phyloP scores from a whole-genome alignment of 2,329 filamentous ascomycete genomes.

The Fusarium chaquense region DNA sequence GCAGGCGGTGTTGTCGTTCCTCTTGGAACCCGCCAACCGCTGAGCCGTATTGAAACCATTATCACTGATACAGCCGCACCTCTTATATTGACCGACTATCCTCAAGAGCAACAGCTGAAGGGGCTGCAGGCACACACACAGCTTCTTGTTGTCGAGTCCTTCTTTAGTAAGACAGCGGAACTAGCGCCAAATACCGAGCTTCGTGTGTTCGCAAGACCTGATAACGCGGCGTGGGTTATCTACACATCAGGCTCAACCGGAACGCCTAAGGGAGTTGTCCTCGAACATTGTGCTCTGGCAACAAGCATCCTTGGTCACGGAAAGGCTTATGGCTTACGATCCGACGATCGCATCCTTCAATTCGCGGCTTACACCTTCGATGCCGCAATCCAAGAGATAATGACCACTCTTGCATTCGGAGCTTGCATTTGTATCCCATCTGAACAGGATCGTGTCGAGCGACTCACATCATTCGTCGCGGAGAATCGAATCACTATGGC shows the following conservation, averaged over 20 bases:
- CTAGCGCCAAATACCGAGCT: background rate
- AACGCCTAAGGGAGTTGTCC: background rate
- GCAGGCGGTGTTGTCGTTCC: conserved; percentile 6
- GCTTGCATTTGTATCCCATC: conserved; percentile 5
- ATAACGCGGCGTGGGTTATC: conserved; percentile 3
- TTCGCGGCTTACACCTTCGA: conserved; percentile 10
- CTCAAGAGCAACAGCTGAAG: background rate
- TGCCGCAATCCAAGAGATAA: conserved; percentile 1
- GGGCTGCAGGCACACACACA: background rate
- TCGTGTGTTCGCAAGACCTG: background rate
- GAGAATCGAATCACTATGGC: background rate
- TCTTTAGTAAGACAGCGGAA: background rate
- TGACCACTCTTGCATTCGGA: background rate
- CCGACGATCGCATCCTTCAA: background rate
- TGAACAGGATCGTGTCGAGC: conserved; percentile 1
- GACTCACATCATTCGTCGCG: background rate
- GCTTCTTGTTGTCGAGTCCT: conserved; percentile 1
- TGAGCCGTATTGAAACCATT: background rate
- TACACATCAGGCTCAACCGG: conserved; percentile 2
- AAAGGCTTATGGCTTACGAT: background rate
- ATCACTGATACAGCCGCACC: background rate
- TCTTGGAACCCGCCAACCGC: background rate
- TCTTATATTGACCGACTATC: background rate
- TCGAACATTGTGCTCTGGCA: background rate
- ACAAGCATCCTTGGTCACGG: conserved; percentile 6